Base-by-base conservation (phyloP, 2,329 filamentous ascomycete genomes). In the Diaporthe helianthi region DNA sequence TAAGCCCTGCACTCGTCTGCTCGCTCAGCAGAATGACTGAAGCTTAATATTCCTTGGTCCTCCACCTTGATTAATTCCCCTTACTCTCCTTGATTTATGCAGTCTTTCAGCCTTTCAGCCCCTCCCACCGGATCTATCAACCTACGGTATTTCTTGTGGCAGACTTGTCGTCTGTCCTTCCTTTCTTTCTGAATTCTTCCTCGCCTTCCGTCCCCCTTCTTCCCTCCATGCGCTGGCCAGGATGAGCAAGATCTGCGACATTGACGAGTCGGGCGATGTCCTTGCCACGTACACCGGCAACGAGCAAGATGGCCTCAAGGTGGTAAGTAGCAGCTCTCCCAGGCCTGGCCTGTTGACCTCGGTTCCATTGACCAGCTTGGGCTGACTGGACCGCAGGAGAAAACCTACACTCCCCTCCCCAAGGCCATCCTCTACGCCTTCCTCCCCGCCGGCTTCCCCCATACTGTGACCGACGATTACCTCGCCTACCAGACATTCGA, bases 401-500 rank as follows among this genome's bases (percentile, higher is more conserved):
- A 77, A 73, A 79, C 78, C 36, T 73, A 77, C 22, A 78, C 79
- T 0, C 78, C 79, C 4, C 73, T 77, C 9, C 73, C 76, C 71
- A 83, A 83, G 71, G 77, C 78, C 19, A 68, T 83, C 10, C 77
- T 94, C 51, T 90, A 93, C 73, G 87, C 94, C 33, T 97, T 97
- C 77, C 85, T 97, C 1, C 94, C 94, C 0, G 90, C 92, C 1
- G 94, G 94, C n/a, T 98, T 91, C 79, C 94, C 94, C 0, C 88
- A 94, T 73, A 96, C 91, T 60, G 94, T 98, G 36, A 95, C 92
- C 1, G 83, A 88, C 17, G 94, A 98, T 79, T 98, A 98, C 79
- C 83, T 93, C 5, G 85, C 90, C 82, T 97, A 87, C 78, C 90
- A 86, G 75, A 84, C 83, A 55, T 89, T 83, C 76, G 93, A 96